Conservation (phyloP, 441 rosid genomes). For the Codiaeum variegatum region DNA sequence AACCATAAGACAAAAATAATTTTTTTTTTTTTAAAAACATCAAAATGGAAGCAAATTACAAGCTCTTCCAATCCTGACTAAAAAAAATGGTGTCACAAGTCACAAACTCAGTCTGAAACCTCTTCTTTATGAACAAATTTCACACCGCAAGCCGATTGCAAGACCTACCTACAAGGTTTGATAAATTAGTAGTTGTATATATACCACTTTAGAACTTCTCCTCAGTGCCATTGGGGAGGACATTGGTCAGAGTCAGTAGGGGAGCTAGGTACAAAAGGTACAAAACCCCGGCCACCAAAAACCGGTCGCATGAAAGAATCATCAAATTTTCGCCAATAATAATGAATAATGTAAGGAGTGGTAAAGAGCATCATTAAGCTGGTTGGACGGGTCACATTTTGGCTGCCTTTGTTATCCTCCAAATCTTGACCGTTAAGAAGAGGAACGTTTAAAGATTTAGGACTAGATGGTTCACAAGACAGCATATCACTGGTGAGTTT, state of each 20-base stretch:
- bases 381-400: slow-evolving; percentile 29
- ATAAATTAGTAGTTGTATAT: slow-evolving; percentile 23
- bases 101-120: slow-evolving; percentile 22
- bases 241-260: slow-evolving; percentile 50
- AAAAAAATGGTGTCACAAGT: slow-evolving; percentile 29
- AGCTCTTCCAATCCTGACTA: slow-evolving; percentile 20
- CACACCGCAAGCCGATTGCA: slow-evolving; percentile 35
- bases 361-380: slow-evolving; percentile 45
- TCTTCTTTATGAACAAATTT: slow-evolving; percentile 18
- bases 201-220: not conserved
- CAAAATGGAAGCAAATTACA: slow-evolving; percentile 19
- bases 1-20: slow-evolving; percentile 11
- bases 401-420: slow-evolving; percentile 32
- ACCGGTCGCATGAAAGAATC: slow-evolving; percentile 78
- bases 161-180: slow-evolving; percentile 16
- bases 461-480: slow-evolving; percentile 49
- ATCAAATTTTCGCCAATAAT: slow-evolving; percentile 73
- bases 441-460: slow-evolving; percentile 49
- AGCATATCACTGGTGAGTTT: slow-evolving; percentile 38
- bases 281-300: slow-evolving; percentile 80
- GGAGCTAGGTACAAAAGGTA: slow-evolving; percentile 53
- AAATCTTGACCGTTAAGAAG: slow-evolving; percentile 39
- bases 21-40: no score
- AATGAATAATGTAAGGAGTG: slow-evolving; percentile 64
- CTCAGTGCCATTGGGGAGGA: slow-evolving; percentile 41